phyloP scores from a whole-genome alignment of 2,329 filamentous ascomycete species.

The Tolypocladium inflatum region DNA sequence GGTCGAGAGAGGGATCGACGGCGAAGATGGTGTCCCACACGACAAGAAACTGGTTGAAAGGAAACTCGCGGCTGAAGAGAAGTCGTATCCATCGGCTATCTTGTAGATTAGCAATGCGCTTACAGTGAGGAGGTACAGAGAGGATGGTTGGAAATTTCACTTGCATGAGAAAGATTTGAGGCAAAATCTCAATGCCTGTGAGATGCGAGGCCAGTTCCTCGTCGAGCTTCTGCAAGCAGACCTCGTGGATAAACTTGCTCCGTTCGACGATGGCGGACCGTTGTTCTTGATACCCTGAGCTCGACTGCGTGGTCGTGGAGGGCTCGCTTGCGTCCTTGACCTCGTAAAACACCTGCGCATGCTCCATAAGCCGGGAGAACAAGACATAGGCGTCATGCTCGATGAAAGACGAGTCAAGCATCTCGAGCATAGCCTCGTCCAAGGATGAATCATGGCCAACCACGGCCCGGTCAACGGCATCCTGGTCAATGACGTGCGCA shows the following conservation, averaged over 20 bases:
- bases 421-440: conserved; percentile 49
- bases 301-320: conserved; percentile 7
- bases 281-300: conserved; percentile 20
- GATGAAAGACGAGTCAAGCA: conserved; percentile 63
- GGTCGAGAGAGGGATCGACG: conserved; percentile 66
- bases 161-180: conserved; percentile 92
- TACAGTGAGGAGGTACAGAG: no score
- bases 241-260: conserved; percentile 79
- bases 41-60: conserved; percentile 71
- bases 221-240: conserved; percentile 68
- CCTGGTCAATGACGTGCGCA: conserved; percentile 72
- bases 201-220: conserved; percentile 77
- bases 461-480: conserved; percentile 54
- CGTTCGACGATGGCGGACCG: conserved; percentile 63
- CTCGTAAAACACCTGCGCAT: conserved; percentile 79
- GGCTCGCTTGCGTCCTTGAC: conserved; percentile 25
- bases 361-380: conserved; percentile 82
- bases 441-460: conserved; percentile 20
- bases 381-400: conserved; percentile 88
- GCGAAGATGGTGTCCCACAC: conserved; percentile 92
- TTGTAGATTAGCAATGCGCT: not conserved
- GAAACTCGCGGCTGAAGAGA: conserved; percentile 86
- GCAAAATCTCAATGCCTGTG: conserved; percentile 76
- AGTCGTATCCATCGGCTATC: conserved; percentile 86
- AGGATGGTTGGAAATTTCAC: conserved; percentile 9